Conservation (phyloP, 208 protist genomes). For the Leishmania arabica region DNA sequence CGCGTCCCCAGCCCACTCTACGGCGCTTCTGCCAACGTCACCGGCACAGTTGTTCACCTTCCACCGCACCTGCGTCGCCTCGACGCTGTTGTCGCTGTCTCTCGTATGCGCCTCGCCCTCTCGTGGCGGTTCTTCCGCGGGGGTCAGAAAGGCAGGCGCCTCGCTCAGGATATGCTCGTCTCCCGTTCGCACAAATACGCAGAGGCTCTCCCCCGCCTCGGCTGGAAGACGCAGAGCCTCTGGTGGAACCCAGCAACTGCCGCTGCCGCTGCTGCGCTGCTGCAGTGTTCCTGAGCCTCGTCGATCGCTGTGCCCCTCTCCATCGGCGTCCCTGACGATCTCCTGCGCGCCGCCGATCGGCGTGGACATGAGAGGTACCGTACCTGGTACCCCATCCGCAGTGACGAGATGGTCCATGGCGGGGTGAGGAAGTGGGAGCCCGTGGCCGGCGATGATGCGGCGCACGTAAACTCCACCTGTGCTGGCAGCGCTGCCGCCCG, state of each 20-base stretch:
- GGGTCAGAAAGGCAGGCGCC: neutral
- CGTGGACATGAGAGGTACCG: neutral
- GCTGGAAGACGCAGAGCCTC: constrained; percentile 43
- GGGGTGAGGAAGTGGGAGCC: constrained; percentile 28
- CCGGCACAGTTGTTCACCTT: neutral
- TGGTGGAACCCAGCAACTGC: constrained; percentile 20
- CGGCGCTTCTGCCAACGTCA: neutral
- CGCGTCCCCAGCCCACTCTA: neutral
- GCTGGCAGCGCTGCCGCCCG: neutral
- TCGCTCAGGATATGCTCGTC: constrained; percentile 21
- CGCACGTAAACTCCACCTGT: constrained; percentile 52
- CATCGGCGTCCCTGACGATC: neutral
- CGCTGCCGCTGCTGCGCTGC: neutral
- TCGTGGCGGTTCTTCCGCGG: neutral
- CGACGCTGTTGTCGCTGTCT: neutral
- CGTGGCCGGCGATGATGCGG: constrained; percentile 63
- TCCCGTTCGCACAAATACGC: constrained; percentile 33
- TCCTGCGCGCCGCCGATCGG: neutral
- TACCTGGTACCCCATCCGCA: neutral
- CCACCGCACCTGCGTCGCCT: neutral
- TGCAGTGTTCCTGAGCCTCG: neutral
- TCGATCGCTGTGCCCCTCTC: neutral
- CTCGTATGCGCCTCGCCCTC: neutral
- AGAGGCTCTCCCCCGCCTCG: constrained; percentile 18
- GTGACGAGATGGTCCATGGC: constrained; percentile 16